These are phyloP conservation scores for Paracoccidioides lutzii DNA, from an alignment of 2,329 filamentous ascomycete species.

Conservation along the genomic window DNA sequence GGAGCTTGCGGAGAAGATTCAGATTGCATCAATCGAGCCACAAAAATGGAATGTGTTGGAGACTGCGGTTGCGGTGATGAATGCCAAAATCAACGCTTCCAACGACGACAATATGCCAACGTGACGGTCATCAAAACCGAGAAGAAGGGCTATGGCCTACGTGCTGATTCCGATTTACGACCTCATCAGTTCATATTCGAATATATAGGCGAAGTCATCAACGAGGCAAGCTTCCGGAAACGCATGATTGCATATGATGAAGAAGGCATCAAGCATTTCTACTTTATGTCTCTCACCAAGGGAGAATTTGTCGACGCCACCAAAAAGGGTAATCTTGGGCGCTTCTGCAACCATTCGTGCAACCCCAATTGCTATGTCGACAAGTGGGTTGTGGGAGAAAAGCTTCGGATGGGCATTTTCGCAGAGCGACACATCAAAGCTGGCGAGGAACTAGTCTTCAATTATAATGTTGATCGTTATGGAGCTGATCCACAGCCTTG, in stretches of 20 bases:
- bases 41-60: slow-evolving; percentile 88
- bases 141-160: slow-evolving; percentile 91
- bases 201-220: slow-evolving; percentile 97
- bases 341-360: slow-evolving; percentile 98
- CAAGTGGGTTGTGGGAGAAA: slow-evolving; percentile 97
- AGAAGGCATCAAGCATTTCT: slow-evolving; percentile 97
- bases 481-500: slow-evolving; percentile 93
- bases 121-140: slow-evolving; percentile 96
- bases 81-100: slow-evolving; percentile 92
- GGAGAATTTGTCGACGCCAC: slow-evolving; percentile 96
- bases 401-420: slow-evolving; percentile 98
- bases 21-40: slow-evolving; percentile 95
- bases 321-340: slow-evolving; percentile 86
- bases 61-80: slow-evolving; percentile 76
- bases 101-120: slow-evolving; percentile 74
- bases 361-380: slow-evolving; percentile 98
- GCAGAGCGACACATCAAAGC: slow-evolving; percentile 70
- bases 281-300: slow-evolving; percentile 98
- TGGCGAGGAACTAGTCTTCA: slow-evolving; percentile 94
- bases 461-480: slow-evolving; percentile 98
- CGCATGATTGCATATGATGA: slow-evolving; percentile 90
- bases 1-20: slow-evolving; percentile 88
- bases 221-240: slow-evolving; percentile 74
- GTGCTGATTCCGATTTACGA: slow-evolving; percentile 63
- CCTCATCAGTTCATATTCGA: slow-evolving; percentile 91